Percentiles rank a stretch among this genome's conserved stretches.
Evolutionary conservation across 2,329 filamentous ascomycete genomes (phyloP).

Genomic region (Thelonectria discophora): DNA sequence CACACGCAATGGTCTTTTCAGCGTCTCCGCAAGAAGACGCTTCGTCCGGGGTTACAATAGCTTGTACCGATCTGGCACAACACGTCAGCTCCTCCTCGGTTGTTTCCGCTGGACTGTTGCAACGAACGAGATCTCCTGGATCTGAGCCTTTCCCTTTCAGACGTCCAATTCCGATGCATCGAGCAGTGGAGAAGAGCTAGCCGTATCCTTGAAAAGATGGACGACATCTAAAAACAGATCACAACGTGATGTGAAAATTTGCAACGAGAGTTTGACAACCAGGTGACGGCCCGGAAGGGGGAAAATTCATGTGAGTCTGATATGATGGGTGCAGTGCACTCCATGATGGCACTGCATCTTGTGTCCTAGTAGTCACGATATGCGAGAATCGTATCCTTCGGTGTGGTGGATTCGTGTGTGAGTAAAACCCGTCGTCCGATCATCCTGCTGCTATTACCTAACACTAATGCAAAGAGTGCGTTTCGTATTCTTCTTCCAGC

Average conservation of each 20-base stretch:
- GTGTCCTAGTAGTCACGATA: background rate
- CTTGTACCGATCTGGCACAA: background rate
- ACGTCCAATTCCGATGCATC: constrained; percentile 3
- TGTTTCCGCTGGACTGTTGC: constrained; percentile 1
- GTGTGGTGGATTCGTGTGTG: constrained; percentile 11
- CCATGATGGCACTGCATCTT: background rate
- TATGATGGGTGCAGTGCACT: background rate
- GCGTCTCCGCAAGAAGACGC: constrained; percentile 5
- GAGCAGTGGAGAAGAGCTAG: constrained; percentile 13
- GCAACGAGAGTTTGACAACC: background rate
- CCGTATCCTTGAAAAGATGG: background rate
- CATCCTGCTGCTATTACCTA: constrained; percentile 18
- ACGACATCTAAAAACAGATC: background rate
- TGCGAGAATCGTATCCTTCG: constrained; percentile 10
- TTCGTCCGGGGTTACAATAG: constrained; percentile 1
- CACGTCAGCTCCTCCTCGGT: constrained; percentile 14
- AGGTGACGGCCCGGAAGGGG: background rate
- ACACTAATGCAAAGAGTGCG: constrained; percentile 17
- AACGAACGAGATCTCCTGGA: constrained; percentile 9
- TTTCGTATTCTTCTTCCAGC: constrained; percentile 19
- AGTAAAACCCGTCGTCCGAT: constrained; percentile 18
- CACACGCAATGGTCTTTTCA: constrained; percentile 1
- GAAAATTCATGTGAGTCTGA: constrained; percentile 11
- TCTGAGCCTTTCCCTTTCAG: constrained; percentile 4
- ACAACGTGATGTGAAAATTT: background rate